Evolutionary conservation across 2,329 filamentous ascomycete genomes (phyloP).

Genomic region (Penicillium griseofulvum): DNA sequence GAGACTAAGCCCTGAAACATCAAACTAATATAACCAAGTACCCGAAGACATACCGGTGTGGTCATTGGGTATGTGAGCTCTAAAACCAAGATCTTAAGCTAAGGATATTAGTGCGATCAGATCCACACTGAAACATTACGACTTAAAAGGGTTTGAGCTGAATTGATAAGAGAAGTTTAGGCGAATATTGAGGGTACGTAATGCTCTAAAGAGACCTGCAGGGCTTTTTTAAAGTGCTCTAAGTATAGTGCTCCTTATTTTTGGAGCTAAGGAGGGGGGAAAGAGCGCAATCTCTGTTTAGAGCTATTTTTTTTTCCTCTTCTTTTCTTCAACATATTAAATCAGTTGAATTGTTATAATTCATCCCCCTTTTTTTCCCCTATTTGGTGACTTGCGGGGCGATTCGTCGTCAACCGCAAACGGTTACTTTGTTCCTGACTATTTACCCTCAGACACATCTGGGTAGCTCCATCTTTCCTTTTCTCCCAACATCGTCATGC

Average conservation of each 20-base stretch:
- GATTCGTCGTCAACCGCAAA: slow-evolving; percentile 33
- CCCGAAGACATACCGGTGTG: neutral
- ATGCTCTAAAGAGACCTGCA: neutral
- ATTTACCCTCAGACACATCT: slow-evolving; percentile 6
- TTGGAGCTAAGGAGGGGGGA: neutral
- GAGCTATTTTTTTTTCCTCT: neutral
- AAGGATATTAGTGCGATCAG: slow-evolving; percentile 21
- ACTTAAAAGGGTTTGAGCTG: neutral
- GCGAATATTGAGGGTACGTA: slow-evolving; percentile 18
- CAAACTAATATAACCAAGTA: neutral
- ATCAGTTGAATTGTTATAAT: neutral
- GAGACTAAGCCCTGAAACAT: neutral
- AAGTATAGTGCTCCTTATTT: slow-evolving; percentile 1
- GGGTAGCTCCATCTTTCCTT: slow-evolving; percentile 1
- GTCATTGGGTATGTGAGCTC: neutral
- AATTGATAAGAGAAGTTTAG: too few species aligned
- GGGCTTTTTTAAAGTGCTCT: neutral
- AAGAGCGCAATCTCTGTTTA: neutral
- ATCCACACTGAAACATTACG: slow-evolving; percentile 27
- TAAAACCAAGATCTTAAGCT: slow-evolving; percentile 13
- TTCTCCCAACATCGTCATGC: slow-evolving; percentile 34
- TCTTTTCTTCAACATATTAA: neutral
- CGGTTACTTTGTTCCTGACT: slow-evolving; percentile 19
- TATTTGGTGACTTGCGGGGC: slow-evolving; percentile 16
- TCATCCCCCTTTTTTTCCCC: neutral